These are phyloP conservation scores for Penstemon davidsonii DNA, from an alignment of 257 asterid species.

Conservation along the genomic window DNA sequence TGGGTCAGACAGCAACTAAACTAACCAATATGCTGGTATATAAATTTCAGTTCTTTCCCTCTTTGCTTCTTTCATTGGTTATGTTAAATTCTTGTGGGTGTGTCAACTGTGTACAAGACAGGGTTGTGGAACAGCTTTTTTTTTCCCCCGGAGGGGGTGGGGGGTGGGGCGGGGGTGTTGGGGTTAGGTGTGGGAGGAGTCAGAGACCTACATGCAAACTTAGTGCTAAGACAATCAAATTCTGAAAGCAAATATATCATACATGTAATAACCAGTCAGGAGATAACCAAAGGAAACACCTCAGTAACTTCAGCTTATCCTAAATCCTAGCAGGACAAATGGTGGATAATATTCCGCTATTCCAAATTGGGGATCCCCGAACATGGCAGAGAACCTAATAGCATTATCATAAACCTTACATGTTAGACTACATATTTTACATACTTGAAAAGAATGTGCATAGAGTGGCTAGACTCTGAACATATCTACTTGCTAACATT, in stretches of 20 bases:
- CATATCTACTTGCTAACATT: neutral
- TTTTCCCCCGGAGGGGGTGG: neutral
- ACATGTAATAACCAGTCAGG: constrained; percentile 6
- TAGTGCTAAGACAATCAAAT: neutral
- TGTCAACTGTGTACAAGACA: too few species aligned
- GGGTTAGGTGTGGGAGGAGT: neutral
- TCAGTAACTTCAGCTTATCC: neutral
- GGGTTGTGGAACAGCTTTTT: neutral
- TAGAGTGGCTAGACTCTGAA: neutral
- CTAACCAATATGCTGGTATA: constrained; percentile 4
- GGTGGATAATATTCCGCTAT: neutral
- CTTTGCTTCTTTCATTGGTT: neutral
- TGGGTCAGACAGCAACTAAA: constrained; percentile 4
- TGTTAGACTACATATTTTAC: too few species aligned
- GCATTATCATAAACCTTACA: neutral
- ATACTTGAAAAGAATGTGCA: neutral
- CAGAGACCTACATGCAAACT: neutral
- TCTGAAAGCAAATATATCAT: neutral
- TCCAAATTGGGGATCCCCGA: neutral
- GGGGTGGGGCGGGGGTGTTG: neutral
- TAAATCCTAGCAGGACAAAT: neutral
- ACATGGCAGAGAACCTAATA: neutral
- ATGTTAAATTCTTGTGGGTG: neutral
- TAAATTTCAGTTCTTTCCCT: neutral
- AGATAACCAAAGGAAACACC: neutral